Conservation (phyloP, 352 stramenopile species). For the Phytophthora tentaculata region DNA sequence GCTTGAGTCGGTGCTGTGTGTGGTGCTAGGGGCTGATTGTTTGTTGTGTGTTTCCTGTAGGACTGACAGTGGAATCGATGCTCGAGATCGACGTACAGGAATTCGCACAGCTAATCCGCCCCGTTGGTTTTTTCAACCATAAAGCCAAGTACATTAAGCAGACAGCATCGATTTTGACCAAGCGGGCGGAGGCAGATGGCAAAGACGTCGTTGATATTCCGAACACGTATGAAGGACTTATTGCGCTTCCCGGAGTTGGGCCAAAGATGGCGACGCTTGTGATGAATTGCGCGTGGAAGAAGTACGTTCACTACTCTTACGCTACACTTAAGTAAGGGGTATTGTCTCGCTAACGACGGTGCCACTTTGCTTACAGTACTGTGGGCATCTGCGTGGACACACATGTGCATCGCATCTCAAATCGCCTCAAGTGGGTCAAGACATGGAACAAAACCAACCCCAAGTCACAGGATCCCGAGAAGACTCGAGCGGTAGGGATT, state of each 20-base stretch:
- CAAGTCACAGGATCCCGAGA: constrained; percentile 90
- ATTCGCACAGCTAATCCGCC: constrained; percentile 90
- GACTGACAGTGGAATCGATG: constrained; percentile 90
- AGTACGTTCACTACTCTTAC: constrained; percentile 61
- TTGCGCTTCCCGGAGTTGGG: constrained; percentile 93
- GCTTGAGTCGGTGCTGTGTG: constrained; percentile 4
- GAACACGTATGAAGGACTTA: constrained; percentile 86
- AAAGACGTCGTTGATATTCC: constrained; percentile 89
- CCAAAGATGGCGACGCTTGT: constrained; percentile 98
- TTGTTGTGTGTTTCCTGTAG: constrained; percentile 28
- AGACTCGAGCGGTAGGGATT: constrained; percentile 78
- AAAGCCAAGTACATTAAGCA: constrained; percentile 97
- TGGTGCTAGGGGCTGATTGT: neutral
- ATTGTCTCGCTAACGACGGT: neutral
- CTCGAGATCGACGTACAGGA: constrained; percentile 79
- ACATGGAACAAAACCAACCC: constrained; percentile 86
- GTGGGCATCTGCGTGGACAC: constrained; percentile 97
- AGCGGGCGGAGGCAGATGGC: constrained; percentile 31
- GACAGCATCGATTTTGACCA: constrained; percentile 55
- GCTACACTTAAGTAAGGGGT: too few relatives aligned
- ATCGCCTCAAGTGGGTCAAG: constrained; percentile 94
- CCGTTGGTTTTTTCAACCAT: constrained; percentile 96
- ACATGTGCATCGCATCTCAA: constrained; percentile 97
- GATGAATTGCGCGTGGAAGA: constrained; percentile 92
- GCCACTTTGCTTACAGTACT: constrained; percentile 40